Conservation (phyloP, 1,139 yeast genomes). For the Geotrichum phurueaensis region DNA sequence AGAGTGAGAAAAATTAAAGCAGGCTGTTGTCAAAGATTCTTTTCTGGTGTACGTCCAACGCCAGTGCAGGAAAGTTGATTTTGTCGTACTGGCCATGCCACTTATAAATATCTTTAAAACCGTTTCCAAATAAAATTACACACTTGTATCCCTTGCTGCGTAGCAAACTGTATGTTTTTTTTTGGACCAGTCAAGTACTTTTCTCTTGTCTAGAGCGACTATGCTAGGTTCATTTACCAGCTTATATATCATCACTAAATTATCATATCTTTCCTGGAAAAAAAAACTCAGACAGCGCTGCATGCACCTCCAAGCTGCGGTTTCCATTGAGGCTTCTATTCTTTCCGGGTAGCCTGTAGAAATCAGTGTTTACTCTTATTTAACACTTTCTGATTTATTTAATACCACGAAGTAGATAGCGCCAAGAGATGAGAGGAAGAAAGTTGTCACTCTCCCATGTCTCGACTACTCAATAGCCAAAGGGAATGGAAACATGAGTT, state of each 20-base stretch:
- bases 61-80: slow-evolving; percentile 63
- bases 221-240: slow-evolving; percentile 87
- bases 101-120: slow-evolving; percentile 32
- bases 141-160: slow-evolving; percentile 29
- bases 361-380: slow-evolving; percentile 80
- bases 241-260: slow-evolving; percentile 78
- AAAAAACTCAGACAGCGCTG: slow-evolving; percentile 58
- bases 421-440: slow-evolving; percentile 69
- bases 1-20: slow-evolving; percentile 55
- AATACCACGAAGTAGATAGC: slow-evolving; percentile 67
- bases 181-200: slow-evolving; percentile 33
- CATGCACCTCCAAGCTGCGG: slow-evolving; percentile 55
- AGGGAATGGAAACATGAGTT: slow-evolving; percentile 82
- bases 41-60: slow-evolving; percentile 53
- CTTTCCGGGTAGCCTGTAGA: slow-evolving; percentile 97
- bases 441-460: slow-evolving; percentile 67
- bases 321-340: slow-evolving; percentile 46
- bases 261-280: slow-evolving; percentile 54
- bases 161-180: slow-evolving; percentile 31
- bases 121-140: slow-evolving; percentile 34
- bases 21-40: slow-evolving; percentile 52
- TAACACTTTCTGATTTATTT: slow-evolving; percentile 62
- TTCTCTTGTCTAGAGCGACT: slow-evolving; percentile 36
- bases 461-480: slow-evolving; percentile 93
- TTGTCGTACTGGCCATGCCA: slow-evolving; percentile 33